These are phyloP conservation scores for Escovopsis weberi DNA, from an alignment of 2,329 filamentous ascomycete genomes.

Conservation along the genomic window DNA sequence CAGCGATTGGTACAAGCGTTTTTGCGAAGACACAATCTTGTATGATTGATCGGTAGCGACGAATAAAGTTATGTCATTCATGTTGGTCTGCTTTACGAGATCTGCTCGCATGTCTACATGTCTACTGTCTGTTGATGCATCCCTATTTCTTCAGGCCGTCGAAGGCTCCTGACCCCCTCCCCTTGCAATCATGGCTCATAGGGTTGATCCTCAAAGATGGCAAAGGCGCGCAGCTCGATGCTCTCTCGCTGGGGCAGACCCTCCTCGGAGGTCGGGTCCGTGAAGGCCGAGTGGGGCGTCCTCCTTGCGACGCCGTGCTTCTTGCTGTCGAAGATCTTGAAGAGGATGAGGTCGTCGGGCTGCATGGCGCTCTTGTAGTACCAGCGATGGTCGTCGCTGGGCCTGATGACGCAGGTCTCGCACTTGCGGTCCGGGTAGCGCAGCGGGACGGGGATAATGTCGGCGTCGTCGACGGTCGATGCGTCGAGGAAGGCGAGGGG, in stretches of 20 bases:
- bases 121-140: no score
- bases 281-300: conserved; percentile 42
- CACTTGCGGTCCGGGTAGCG: conserved; percentile 37
- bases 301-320: conserved; percentile 36
- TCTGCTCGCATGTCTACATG: no score
- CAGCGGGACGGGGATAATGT: conserved; percentile 32
- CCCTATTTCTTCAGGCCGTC: no score
- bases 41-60: no score
- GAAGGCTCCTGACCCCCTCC: no score
- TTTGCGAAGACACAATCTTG: no score
- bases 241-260: conserved; percentile 39
- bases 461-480: conserved; percentile 30
- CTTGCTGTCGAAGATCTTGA: conserved; percentile 49
- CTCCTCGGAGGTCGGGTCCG: conserved; percentile 23
- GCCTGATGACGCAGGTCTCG: conserved; percentile 32
- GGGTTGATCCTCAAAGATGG: conserved; percentile 21
- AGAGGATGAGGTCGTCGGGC: conserved; percentile 39
- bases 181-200: no score
- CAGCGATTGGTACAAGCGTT: no score
- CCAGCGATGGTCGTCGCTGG: conserved; percentile 31
- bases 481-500: conserved; percentile 40
- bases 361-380: conserved; percentile 36
- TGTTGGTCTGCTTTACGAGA: no score
- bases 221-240: conserved; percentile 40
- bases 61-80: no score